These are phyloP conservation scores for Cytospora paraplurivora DNA, from an alignment of 2,329 filamentous ascomycete genomes.

Conservation along the genomic window DNA sequence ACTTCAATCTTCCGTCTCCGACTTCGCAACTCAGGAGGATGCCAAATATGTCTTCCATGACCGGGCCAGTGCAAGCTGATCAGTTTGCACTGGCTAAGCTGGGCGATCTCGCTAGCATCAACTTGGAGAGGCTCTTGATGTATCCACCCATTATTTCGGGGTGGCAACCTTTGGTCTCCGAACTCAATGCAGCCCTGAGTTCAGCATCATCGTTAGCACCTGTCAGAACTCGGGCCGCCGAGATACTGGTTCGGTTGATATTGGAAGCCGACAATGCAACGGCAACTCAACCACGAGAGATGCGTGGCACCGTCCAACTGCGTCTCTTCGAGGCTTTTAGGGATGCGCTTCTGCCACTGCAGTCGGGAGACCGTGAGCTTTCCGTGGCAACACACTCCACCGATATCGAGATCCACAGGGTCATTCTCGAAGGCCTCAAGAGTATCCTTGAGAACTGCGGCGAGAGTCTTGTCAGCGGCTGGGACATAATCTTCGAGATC, in stretches of 20 bases:
- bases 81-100: constrained; percentile 73
- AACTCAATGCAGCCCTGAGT: constrained; percentile 55
- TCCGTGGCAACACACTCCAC: constrained; percentile 62
- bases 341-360: constrained; percentile 61
- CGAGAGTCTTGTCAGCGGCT: constrained; percentile 79
- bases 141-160: constrained; percentile 69
- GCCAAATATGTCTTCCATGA: constrained; percentile 48
- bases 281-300: constrained; percentile 51
- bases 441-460: constrained; percentile 85
- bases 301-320: constrained; percentile 66
- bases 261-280: constrained; percentile 61
- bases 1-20: constrained; percentile 40
- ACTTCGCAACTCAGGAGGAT: constrained; percentile 46
- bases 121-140: constrained; percentile 72
- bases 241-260: constrained; percentile 61
- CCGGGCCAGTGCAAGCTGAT: constrained; percentile 61
- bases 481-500: constrained; percentile 83
- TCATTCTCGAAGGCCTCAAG: constrained; percentile 77
- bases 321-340: constrained; percentile 69
- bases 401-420: constrained; percentile 78
- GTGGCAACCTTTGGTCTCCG: constrained; percentile 68
- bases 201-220: constrained; percentile 51
- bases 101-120: constrained; percentile 72
- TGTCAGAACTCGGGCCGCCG: constrained; percentile 62
- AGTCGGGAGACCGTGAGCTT: constrained; percentile 52